Percentiles rank a stretch among this genome's conserved stretches.
These are phyloP conservation scores for Arabidopsis suecica DNA, from an alignment of 345 rosid genomes.

Conservation along the genomic window DNA sequence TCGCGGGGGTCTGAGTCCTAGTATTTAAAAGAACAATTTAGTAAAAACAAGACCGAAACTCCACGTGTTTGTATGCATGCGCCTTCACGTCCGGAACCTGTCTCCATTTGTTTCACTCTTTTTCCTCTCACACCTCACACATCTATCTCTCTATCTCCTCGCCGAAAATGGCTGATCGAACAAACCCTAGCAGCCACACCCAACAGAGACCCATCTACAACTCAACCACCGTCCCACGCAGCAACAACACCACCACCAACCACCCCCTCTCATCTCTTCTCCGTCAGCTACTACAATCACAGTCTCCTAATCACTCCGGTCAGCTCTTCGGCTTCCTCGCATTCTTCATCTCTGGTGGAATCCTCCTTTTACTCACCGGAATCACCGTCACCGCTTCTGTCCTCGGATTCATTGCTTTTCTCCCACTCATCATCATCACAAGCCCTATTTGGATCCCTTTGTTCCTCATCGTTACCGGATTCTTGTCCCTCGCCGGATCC, in stretches of 20 bases:
- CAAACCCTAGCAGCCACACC: conserved; percentile 26
- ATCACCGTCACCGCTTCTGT: conserved; percentile 53
- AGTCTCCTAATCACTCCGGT: conserved; percentile 57
- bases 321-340: conserved; percentile 64
- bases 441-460: conserved; percentile 73
- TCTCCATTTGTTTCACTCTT: conserved; percentile 33
- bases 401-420: conserved; percentile 57
- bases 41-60: conserved; percentile 31
- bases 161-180: conserved; percentile 36
- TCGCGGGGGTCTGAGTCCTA: too few species aligned
- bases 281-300: conserved; percentile 59
- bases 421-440: conserved; percentile 66
- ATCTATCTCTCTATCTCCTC: not conserved
- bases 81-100: conserved; percentile 13
- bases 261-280: conserved; percentile 48
- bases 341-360: conserved; percentile 60
- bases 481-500: conserved; percentile 60
- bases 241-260: conserved; percentile 22
- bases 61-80: conserved; percentile 49
- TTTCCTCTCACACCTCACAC: conserved; percentile 1
- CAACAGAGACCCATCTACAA: conserved; percentile 40
- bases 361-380: conserved; percentile 76
- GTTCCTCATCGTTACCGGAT: conserved; percentile 48
- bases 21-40: not conserved
- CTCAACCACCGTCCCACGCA: conserved; percentile 38